These are phyloP conservation scores for Volvox carteri DNA, from an alignment of 163 green algal species.

Conservation along the genomic window DNA sequence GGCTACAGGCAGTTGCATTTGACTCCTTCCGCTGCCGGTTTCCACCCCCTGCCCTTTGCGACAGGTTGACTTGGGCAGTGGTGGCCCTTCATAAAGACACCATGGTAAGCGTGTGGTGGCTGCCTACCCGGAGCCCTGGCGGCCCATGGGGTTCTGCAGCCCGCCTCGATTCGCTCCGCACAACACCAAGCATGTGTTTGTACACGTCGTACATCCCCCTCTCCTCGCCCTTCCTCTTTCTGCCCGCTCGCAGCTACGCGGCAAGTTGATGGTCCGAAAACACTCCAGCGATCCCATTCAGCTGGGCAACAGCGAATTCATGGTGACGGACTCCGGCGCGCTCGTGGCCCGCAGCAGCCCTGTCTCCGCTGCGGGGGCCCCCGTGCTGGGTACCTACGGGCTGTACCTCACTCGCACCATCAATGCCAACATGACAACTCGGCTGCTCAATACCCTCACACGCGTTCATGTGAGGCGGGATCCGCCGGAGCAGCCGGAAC, in stretches of 20 bases:
- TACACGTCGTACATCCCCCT: too few relatives aligned
- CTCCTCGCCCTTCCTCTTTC: too few relatives aligned
- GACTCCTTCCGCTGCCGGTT: too few relatives aligned
- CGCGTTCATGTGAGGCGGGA: constrained; percentile 2
- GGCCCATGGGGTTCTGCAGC: too few relatives aligned
- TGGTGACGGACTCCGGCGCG: background rate
- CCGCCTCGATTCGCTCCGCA: too few relatives aligned
- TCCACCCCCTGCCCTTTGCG: too few relatives aligned
- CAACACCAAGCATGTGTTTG: too few relatives aligned
- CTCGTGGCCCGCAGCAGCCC: background rate
- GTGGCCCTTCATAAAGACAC: constrained; percentile 10
- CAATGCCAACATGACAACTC: constrained; percentile 27
- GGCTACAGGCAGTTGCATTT: too few relatives aligned
- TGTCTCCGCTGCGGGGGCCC: too few relatives aligned
- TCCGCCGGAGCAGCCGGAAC: too few relatives aligned
- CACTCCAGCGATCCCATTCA: background rate
- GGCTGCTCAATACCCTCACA: background rate
- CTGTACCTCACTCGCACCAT: background rate
- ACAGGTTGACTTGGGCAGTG: constrained; percentile 25
- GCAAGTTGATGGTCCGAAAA: background rate
- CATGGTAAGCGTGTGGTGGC: background rate
- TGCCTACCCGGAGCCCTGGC: too few relatives aligned
- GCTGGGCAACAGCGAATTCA: background rate
- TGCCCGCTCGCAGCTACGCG: background rate
- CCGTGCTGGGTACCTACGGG: background rate